A percentile compares a stretch with the other conserved stretches of the same genome.
Conservation (phyloP, 352 stramenopile species). For the Globisporangium takayamanum region DNA sequence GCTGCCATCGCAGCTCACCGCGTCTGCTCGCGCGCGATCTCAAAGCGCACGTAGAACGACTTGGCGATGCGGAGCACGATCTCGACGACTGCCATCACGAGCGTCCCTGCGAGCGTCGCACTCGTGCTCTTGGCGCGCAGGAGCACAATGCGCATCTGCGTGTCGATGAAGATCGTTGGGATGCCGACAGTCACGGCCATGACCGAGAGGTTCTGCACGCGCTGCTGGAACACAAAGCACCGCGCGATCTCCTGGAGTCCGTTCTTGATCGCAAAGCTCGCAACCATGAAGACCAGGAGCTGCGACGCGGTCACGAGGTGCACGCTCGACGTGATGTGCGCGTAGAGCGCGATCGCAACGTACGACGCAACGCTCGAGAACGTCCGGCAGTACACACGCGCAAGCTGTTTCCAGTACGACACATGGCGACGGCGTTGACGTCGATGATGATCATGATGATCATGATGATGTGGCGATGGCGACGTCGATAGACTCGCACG, state of each 20-base stretch:
- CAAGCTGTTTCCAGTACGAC: slow-evolving; percentile 8
- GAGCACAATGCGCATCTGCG: slow-evolving; percentile 29
- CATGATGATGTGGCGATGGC: no score
- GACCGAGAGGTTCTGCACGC: slow-evolving; percentile 8
- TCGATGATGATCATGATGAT: no score
- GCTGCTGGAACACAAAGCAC: slow-evolving; percentile 1
- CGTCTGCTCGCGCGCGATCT: not conserved
- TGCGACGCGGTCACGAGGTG: slow-evolving; percentile 1
- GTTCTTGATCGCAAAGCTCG: slow-evolving; percentile 14
- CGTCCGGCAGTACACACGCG: not conserved
- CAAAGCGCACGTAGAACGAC: not conserved
- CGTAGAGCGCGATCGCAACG: slow-evolving; percentile 3
- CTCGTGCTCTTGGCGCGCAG: slow-evolving; percentile 18
- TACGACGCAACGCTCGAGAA: not conserved
- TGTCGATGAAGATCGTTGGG: slow-evolving; percentile 32
- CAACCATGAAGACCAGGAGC: slow-evolving; percentile 7
- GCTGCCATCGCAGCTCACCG: not conserved
- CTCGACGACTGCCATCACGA: slow-evolving; percentile 20
- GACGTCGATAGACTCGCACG: not conserved
- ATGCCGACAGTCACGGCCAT: slow-evolving; percentile 24
- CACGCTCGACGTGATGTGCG: slow-evolving; percentile 1
- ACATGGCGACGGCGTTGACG: not conserved
- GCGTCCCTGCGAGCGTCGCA: slow-evolving; percentile 14
- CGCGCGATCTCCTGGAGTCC: slow-evolving; percentile 14
- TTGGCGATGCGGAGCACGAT: slow-evolving; percentile 15